A percentile compares a stretch with the other conserved stretches of the same genome.
phyloP scores from a whole-genome alignment of 2,329 filamentous ascomycete species.

The Exserohilum turcica region DNA sequence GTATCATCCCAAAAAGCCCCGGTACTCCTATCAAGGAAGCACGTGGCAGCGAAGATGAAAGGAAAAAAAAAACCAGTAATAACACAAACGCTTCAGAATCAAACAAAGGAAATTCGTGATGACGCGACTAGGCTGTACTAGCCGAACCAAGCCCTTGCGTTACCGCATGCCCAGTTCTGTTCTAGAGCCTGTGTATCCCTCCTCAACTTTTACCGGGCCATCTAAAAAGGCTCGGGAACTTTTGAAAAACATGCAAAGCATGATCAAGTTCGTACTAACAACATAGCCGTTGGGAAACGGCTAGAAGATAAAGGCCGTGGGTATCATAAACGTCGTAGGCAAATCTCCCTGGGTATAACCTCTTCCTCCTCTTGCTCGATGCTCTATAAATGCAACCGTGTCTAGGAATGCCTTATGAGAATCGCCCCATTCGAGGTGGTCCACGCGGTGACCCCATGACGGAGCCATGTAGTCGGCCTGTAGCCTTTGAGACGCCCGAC shows the following conservation, averaged over 20 bases:
- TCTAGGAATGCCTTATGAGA: slow-evolving; percentile 29
- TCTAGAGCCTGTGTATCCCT: slow-evolving; percentile 7
- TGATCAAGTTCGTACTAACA: slow-evolving; percentile 33
- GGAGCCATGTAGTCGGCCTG: slow-evolving; percentile 33
- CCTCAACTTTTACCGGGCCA: slow-evolving; percentile 28
- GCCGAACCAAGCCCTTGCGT: slow-evolving; percentile 11
- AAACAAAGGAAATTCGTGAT: slow-evolving; percentile 13
- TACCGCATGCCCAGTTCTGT: slow-evolving; percentile 8
- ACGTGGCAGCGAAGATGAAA: slow-evolving; percentile 17
- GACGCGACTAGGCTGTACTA: slow-evolving; percentile 7
- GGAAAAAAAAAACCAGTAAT: slow-evolving; percentile 10
- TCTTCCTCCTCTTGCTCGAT: slow-evolving; percentile 19
- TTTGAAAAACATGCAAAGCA: slow-evolving; percentile 35
- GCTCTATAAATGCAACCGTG: slow-evolving; percentile 17
- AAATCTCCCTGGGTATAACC: slow-evolving; percentile 18
- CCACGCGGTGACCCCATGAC: slow-evolving; percentile 34
- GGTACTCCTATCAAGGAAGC: slow-evolving; percentile 15
- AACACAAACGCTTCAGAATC: slow-evolving; percentile 13
- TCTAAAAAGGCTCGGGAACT: slow-evolving; percentile 28
- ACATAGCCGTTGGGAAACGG: slow-evolving; percentile 29
- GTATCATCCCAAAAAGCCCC: slow-evolving; percentile 39
- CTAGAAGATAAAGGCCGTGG: slow-evolving; percentile 38
- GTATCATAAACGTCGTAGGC: slow-evolving; percentile 44
- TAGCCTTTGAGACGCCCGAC: slow-evolving; percentile 37
- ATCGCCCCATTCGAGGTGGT: slow-evolving; percentile 44